These are phyloP conservation scores for Moesziomyces sp. DNA, from an alignment of 1,284 basidiomycete genomes.

Conservation along the genomic window DNA sequence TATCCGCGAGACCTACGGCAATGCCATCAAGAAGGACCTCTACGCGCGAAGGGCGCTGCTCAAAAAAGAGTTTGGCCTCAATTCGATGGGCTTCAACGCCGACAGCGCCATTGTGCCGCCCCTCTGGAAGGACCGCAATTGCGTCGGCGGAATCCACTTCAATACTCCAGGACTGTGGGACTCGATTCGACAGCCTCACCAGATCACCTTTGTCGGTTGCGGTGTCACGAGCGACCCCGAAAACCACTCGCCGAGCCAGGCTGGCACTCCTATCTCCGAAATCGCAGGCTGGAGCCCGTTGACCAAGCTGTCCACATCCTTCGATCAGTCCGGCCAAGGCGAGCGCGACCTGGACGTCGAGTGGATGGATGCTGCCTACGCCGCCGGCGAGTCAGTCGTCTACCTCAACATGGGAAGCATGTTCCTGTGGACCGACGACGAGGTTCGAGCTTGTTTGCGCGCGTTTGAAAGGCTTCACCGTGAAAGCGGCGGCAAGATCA, in stretches of 20 bases:
- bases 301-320: slow-evolving; percentile 4
- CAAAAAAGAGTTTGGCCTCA: slow-evolving; percentile 31
- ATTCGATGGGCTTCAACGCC: slow-evolving; percentile 37
- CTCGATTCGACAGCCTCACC: slow-evolving; percentile 27
- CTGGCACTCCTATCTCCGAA: slow-evolving; percentile 3
- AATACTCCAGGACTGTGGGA: slow-evolving; percentile 31
- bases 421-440: slow-evolving; percentile 53
- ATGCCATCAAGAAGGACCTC: slow-evolving; percentile 30
- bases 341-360: slow-evolving; percentile 32
- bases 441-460: slow-evolving; percentile 49
- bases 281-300: slow-evolving; percentile 9
- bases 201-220: slow-evolving; percentile 33
- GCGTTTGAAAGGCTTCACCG: slow-evolving; percentile 47
- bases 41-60: slow-evolving; percentile 24
- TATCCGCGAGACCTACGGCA: slow-evolving; percentile 25
- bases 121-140: slow-evolving; percentile 39
- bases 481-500: slow-evolving; percentile 28
- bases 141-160: slow-evolving; percentile 43
- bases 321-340: not conserved
- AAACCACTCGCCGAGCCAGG: slow-evolving; percentile 15
- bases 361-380: slow-evolving; percentile 52
- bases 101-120: slow-evolving; percentile 37
- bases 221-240: slow-evolving; percentile 26
- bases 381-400: slow-evolving; percentile 49
- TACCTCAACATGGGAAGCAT: slow-evolving; percentile 66